These are phyloP conservation scores for Sinapis alba DNA, from an alignment of 441 rosid species.

Conservation along the genomic window DNA sequence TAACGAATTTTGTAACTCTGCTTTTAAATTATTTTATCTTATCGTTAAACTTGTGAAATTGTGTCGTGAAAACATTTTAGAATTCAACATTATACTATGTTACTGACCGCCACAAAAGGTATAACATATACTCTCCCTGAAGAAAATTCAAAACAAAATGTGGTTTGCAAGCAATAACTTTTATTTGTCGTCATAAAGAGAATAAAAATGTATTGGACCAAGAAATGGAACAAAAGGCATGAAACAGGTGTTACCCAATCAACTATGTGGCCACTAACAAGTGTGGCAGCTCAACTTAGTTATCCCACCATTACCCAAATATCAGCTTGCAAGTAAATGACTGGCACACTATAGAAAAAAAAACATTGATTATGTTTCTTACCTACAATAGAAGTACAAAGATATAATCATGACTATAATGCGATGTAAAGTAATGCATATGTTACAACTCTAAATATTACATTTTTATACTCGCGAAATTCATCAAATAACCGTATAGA, in stretches of 20 bases:
- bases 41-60: neutral
- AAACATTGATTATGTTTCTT: slow-evolving; percentile 7
- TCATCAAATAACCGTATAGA: neutral
- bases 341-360: slow-evolving; percentile 13
- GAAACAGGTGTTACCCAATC: slow-evolving; percentile 20
- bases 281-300: slow-evolving; percentile 29
- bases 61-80: neutral
- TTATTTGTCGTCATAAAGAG: neutral
- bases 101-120: slow-evolving; percentile 7
- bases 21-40: neutral
- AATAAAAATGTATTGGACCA: neutral
- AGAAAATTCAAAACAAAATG: slow-evolving; percentile 12
- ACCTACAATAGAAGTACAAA: slow-evolving; percentile 15
- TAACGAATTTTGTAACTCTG: neutral
- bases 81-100: neutral
- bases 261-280: slow-evolving; percentile 33
- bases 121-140: neutral
- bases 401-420: slow-evolving; percentile 19
- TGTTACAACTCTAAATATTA: slow-evolving; percentile 1
- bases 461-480: slow-evolving; percentile 3
- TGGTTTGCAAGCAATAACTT: neutral
- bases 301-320: slow-evolving; percentile 10
- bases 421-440: slow-evolving; percentile 4
- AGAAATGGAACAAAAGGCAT: slow-evolving; percentile 7
- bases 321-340: slow-evolving; percentile 23